These are phyloP conservation scores for Colletotrichum sp. DNA, from an alignment of 2,329 filamentous ascomycete species.

Conservation along the genomic window DNA sequence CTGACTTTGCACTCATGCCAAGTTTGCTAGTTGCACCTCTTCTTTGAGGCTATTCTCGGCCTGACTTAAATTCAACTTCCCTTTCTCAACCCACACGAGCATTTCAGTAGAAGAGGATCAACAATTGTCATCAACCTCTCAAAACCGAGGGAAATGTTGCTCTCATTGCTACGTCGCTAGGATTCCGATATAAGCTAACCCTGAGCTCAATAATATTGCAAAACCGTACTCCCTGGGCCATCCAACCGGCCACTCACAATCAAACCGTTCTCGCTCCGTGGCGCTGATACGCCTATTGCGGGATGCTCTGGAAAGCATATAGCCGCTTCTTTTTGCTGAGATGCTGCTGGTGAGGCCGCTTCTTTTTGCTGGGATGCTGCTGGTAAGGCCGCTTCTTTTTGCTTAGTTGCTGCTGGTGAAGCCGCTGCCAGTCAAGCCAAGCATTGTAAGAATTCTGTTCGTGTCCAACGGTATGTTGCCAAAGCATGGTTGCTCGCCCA, in stretches of 20 bases:
- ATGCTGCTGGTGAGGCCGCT: not conserved
- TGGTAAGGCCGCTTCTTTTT: not conserved
- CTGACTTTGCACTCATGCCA: not conserved
- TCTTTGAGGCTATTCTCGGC: not conserved
- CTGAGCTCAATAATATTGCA: not conserved
- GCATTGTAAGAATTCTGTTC: not conserved
- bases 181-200: not conserved
- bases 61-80: not conserved
- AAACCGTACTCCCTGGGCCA: not conserved
- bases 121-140: not conserved
- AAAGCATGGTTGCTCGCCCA: not conserved
- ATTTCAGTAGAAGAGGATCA: not conserved
- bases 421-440: not conserved
- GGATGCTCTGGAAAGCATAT: not conserved
- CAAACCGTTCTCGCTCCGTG: not conserved
- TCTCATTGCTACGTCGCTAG: not conserved
- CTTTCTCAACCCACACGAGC: not conserved
- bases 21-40: not conserved
- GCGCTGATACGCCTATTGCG: not conserved
- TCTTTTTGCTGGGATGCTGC: not conserved
- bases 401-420: not conserved
- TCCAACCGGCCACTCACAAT: not conserved
- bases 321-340: not conserved
- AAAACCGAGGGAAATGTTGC: not conserved
- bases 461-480: not conserved